Percentiles rank a stretch among this genome's conserved stretches.
Conservation (phyloP, 352 stramenopile species). For the Pythium chondricola region DNA sequence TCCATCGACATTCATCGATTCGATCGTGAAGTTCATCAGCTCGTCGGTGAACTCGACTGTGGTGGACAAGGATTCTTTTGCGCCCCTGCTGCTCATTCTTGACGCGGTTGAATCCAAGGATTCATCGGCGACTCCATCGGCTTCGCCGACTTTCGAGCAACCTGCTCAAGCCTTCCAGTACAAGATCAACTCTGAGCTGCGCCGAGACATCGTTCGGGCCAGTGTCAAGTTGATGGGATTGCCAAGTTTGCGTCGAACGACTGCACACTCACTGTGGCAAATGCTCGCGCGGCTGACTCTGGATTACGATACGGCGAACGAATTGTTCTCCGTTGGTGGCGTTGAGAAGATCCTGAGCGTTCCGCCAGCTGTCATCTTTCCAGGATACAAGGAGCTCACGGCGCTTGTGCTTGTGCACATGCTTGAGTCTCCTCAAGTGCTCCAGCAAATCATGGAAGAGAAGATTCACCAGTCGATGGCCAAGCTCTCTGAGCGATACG, state of each 20-base stretch:
- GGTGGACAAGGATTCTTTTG: conserved; percentile 30
- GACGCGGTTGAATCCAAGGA: conserved; percentile 35
- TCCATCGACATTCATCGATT: conserved; percentile 38
- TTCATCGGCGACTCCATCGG: background rate
- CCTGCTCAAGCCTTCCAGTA: background rate
- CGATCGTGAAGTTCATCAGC: conserved; percentile 37
- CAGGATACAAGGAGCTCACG: conserved; percentile 70
- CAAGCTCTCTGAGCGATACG: conserved; percentile 69
- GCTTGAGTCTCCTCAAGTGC: conserved; percentile 74
- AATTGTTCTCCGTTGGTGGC: conserved; percentile 43
- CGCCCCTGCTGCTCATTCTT: conserved; percentile 57
- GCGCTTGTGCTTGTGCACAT: conserved; percentile 61
- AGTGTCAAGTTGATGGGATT: conserved; percentile 16
- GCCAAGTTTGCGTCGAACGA: conserved; percentile 18
- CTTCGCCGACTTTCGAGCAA: too few relatives aligned
- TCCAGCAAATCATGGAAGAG: conserved; percentile 85
- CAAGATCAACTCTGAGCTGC: background rate
- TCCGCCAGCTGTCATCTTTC: conserved; percentile 35
- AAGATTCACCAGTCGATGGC: conserved; percentile 73
- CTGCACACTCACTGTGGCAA: conserved; percentile 70
- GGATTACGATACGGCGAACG: conserved; percentile 65
- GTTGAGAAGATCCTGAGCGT: conserved; percentile 60
- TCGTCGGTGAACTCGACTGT: background rate
- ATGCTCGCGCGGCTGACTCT: conserved; percentile 59
- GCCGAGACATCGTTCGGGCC: conserved; percentile 11